Evolutionary conservation across 805 yeast species (phyloP).

Genomic region (Candida caryicola): DNA sequence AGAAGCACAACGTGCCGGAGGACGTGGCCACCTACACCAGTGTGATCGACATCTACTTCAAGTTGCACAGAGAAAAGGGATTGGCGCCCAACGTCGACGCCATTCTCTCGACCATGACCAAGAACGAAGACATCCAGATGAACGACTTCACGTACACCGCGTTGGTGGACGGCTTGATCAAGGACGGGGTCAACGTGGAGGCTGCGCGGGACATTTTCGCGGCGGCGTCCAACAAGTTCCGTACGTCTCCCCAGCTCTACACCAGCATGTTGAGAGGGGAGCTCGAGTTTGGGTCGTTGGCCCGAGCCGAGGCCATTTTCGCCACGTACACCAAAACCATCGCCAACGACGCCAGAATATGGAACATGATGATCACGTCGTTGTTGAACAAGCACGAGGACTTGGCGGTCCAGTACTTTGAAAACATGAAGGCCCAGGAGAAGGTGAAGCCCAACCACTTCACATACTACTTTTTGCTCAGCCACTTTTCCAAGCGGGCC

Average conservation of each 20-base stretch:
- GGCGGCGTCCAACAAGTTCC: conserved; percentile 32
- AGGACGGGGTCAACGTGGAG: conserved; percentile 42
- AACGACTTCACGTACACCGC: conserved; percentile 50
- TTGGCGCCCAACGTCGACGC: conserved; percentile 38
- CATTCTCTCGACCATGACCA: conserved; percentile 42
- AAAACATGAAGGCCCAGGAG: conserved; percentile 23
- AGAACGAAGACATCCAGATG: conserved; percentile 24
- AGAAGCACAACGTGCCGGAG: conserved; percentile 41
- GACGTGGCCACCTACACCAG: conserved; percentile 64
- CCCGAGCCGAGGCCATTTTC: conserved; percentile 31
- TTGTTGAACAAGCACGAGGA: conserved; percentile 30
- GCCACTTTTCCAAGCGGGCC: conserved; percentile 31
- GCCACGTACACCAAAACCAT: conserved; percentile 34
- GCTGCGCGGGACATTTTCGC: conserved; percentile 53
- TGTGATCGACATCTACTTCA: conserved; percentile 53
- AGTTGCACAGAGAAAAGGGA: conserved; percentile 43
- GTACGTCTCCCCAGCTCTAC: conserved; percentile 35
- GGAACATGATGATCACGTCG: conserved; percentile 39
- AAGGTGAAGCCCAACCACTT: conserved; percentile 43
- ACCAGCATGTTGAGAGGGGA: conserved; percentile 50
- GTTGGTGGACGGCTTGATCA: conserved; percentile 52
- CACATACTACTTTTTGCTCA: conserved; percentile 48
- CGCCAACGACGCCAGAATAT: conserved; percentile 35
- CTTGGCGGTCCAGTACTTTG: conserved; percentile 42
- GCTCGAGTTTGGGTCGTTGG: conserved; percentile 37